A percentile compares a stretch with the other conserved stretches of the same genome.
phyloP scores from a whole-genome alignment of 2,329 filamentous ascomycete genomes.

The Trichoderma breve region DNA sequence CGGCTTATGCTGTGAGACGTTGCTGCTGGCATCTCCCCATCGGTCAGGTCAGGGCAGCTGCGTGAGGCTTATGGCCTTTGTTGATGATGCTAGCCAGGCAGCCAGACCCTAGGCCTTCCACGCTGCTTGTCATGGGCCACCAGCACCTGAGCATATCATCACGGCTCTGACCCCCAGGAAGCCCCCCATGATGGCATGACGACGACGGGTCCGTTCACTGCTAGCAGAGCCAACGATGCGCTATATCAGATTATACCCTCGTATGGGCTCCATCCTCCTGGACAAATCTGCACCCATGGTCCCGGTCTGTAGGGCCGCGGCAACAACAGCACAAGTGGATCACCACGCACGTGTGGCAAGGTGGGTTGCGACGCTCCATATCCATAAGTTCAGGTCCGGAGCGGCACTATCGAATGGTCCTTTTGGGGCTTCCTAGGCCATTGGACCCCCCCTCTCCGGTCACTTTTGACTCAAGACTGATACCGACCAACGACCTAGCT shows the following conservation, averaged over 20 bases:
- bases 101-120: background rate
- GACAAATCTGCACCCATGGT: conserved; percentile 16
- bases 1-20: conserved; percentile 1
- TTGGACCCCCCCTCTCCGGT: background rate
- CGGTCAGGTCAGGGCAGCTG: background rate
- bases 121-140: conserved; percentile 11
- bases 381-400: conserved; percentile 20
- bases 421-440: conserved; percentile 19
- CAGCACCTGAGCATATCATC: conserved; percentile 18
- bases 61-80: conserved; percentile 1
- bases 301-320: conserved; percentile 17
- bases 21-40: conserved; percentile 8
- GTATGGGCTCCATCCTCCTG: conserved; percentile 6
- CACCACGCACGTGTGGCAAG: conserved; percentile 21
- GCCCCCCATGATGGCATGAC: conserved; percentile 17
- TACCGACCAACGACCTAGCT: conserved; percentile 17
- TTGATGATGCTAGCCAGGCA: conserved; percentile 1
- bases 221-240: conserved; percentile 11
- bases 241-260: conserved; percentile 9
- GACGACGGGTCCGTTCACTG: conserved; percentile 12
- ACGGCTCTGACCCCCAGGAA: background rate
- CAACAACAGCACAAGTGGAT: conserved; percentile 12
- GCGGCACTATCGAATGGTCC: conserved; percentile 20
- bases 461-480: conserved; percentile 19
- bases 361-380: conserved; percentile 18